Conservation (phyloP, 1,139 yeast genomes). For the Pneumocystis wakefieldiae region DNA sequence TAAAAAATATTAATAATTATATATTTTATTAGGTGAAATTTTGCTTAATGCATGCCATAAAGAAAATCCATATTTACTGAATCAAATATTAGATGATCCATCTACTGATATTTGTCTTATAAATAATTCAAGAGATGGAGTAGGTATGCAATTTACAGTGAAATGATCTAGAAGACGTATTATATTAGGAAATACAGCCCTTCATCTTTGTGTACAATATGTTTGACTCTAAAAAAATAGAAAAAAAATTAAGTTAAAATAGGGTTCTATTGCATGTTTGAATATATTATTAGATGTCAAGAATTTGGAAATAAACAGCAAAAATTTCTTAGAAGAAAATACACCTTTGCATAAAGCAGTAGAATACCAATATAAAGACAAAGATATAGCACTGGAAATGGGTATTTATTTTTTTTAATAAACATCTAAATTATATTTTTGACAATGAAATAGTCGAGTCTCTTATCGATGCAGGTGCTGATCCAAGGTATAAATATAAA, state of each 20-base stretch:
- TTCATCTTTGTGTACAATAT: conserved; percentile 49
- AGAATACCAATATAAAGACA: conserved; percentile 56
- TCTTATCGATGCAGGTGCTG: conserved; percentile 83
- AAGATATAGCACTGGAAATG: conserved; percentile 71
- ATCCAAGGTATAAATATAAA: conserved; percentile 32
- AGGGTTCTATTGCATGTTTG: conserved; percentile 66
- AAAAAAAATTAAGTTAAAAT: conserved; percentile 26
- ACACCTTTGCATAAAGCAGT: conserved; percentile 87
- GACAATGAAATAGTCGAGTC: conserved; percentile 34
- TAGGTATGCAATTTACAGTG: background rate
- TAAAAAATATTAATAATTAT: conserved; percentile 1
- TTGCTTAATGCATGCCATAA: conserved; percentile 74
- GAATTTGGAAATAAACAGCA: conserved; percentile 81
- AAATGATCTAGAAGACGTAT: conserved; percentile 35
- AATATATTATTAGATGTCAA: conserved; percentile 73
- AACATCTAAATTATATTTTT: background rate
- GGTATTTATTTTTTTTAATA: conserved; percentile 13
- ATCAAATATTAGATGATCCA: conserved; percentile 38
- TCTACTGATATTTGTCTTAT: conserved; percentile 43
- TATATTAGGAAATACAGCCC: conserved; percentile 70
- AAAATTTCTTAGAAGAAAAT: conserved; percentile 54
- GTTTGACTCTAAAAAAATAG: background rate
- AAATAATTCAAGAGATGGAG: conserved; percentile 28
- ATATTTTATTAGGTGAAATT: conserved; percentile 3
- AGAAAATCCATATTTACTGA: conserved; percentile 65